phyloP scores from a whole-genome alignment of 352 stramenopile species.

The Blastocystis sp. region DNA sequence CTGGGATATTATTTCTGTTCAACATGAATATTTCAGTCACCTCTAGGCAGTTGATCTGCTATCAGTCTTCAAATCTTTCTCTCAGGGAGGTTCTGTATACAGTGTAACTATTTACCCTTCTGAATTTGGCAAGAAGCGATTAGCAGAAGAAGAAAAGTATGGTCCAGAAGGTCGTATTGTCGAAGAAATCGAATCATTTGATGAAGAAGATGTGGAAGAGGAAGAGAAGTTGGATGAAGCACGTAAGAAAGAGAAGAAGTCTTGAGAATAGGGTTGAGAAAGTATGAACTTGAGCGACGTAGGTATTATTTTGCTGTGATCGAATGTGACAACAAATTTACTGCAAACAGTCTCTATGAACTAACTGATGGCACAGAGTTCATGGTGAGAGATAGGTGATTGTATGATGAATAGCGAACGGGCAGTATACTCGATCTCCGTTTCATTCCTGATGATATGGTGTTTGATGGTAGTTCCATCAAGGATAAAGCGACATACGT shows the following conservation, averaged over 20 bases:
- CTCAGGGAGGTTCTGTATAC: conserved; percentile 27
- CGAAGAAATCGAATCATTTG: background rate
- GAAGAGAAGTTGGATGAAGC: conserved; percentile 55
- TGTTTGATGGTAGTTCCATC: conserved; percentile 5
- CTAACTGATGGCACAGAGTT: conserved; percentile 50
- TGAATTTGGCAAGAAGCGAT: conserved; percentile 38
- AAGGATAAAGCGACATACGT: conserved; percentile 50
- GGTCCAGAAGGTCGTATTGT: conserved; percentile 59
- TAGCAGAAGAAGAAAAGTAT: conserved; percentile 63
- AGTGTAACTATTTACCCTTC: conserved; percentile 63
- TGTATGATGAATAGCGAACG: background rate
- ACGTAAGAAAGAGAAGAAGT: background rate
- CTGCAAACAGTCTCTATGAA: conserved; percentile 43
- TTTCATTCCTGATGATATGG: conserved; percentile 66
- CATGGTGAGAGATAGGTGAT: background rate
- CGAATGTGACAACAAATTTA: conserved; percentile 60
- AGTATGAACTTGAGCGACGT: conserved; percentile 49
- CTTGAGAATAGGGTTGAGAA: conserved; percentile 8
- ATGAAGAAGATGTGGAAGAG: conserved; percentile 29
- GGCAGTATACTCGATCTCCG: conserved; percentile 52
- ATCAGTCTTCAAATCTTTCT: conserved; percentile 56
- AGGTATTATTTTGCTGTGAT: conserved; percentile 64
- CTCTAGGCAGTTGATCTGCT: conserved; percentile 28
- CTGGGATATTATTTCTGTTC: conserved; percentile 51
- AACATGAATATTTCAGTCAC: background rate